Evolutionary conservation across 2,329 filamentous ascomycete species (phyloP).

Genomic region (Trichoderma sp.): DNA sequence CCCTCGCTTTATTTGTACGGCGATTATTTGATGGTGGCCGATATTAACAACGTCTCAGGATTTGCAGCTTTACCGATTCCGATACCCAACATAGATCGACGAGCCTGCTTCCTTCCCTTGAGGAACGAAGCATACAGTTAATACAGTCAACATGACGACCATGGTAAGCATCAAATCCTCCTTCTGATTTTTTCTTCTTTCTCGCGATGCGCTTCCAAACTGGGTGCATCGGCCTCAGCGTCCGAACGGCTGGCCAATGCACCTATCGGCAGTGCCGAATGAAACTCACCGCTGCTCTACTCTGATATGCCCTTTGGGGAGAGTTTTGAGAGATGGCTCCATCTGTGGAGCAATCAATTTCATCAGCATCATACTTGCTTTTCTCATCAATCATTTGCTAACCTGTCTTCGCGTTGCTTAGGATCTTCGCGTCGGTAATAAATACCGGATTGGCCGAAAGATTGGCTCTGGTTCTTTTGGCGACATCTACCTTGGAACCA

Average conservation of each 20-base stretch:
- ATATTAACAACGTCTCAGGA: not conserved
- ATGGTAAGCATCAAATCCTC: conserved; percentile 44
- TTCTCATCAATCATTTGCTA: conserved; percentile 21
- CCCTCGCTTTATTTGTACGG: not conserved
- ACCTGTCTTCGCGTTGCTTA: conserved; percentile 40
- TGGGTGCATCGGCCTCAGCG: not conserved
- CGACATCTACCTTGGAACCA: conserved; percentile 98
- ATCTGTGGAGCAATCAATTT: not conserved
- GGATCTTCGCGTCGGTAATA: conserved; percentile 99
- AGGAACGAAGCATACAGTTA: conserved; percentile 28
- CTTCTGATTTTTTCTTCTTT: not conserved
- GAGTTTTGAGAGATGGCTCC: not conserved
- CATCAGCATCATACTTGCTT: not conserved
- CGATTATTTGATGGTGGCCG: not conserved
- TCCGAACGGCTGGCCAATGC: conserved; percentile 11
- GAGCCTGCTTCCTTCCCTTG: conserved; percentile 26
- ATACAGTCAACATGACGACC: conserved; percentile 48
- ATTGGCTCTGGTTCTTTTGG: conserved; percentile 97
- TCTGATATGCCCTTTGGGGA: not conserved
- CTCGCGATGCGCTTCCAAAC: not conserved
- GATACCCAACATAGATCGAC: not conserved
- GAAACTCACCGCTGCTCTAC: conserved; percentile 4
- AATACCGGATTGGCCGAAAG: conserved; percentile 99
- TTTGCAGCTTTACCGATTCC: conserved; percentile 2
- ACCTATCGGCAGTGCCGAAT: not conserved